These are phyloP conservation scores for Suillus hirtellus DNA, from an alignment of 768 basidiomycete species.

Conservation along the genomic window DNA sequence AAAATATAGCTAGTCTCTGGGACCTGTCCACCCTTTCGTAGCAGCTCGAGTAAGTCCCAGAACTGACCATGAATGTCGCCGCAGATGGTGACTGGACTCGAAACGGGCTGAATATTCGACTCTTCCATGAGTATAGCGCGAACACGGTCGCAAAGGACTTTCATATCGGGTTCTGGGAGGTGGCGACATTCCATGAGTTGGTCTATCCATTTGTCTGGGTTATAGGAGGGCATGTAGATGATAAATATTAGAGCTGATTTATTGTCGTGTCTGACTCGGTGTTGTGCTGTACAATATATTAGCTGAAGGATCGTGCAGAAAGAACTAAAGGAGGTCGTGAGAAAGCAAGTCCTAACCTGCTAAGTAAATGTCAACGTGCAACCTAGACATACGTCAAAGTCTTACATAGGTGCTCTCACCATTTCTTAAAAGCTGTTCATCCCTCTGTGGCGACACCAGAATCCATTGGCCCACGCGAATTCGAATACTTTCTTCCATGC, in stretches of 20 bases:
- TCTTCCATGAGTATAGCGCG: slow-evolving; percentile 91
- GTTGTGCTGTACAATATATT: background rate
- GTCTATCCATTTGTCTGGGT: slow-evolving; percentile 83
- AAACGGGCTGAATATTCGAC: slow-evolving; percentile 96
- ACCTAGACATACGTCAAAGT: background rate
- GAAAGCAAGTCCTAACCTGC: background rate
- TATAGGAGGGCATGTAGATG: slow-evolving; percentile 34
- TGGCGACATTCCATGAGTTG: slow-evolving; percentile 86
- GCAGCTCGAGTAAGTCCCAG: slow-evolving; percentile 91
- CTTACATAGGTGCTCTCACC: slow-evolving; percentile 12
- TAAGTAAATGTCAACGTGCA: too few species aligned
- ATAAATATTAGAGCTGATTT: background rate
- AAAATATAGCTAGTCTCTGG: slow-evolving; percentile 94
- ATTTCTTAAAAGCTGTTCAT: background rate
- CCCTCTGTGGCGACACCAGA: background rate
- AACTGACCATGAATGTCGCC: slow-evolving; percentile 99
- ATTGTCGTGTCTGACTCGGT: background rate
- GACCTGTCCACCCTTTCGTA: slow-evolving; percentile 81
- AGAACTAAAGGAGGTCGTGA: background rate
- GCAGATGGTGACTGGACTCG: slow-evolving; percentile 91
- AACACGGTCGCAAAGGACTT: slow-evolving; percentile 87
- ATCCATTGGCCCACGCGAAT: background rate
- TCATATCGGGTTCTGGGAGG: slow-evolving; percentile 91
- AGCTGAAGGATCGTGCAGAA: background rate
- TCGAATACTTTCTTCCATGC: slow-evolving; percentile 16